These are phyloP conservation scores for Periconia digitata DNA, from an alignment of 2,329 filamentous ascomycete species.

Conservation along the genomic window DNA sequence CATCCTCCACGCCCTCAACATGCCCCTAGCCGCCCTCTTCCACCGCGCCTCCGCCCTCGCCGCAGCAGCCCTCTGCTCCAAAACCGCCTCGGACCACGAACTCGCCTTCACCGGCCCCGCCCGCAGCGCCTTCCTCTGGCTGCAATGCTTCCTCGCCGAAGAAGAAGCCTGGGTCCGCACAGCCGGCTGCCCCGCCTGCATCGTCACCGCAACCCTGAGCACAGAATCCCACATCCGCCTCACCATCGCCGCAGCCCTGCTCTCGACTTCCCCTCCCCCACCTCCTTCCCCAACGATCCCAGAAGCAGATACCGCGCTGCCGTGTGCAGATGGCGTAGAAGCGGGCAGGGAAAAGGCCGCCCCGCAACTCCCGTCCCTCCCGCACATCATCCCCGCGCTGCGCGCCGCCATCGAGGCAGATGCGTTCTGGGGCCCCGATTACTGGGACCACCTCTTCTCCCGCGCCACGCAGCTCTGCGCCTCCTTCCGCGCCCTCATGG, in stretches of 20 bases:
- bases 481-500: slow-evolving; percentile 50
- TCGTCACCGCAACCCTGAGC: slow-evolving; percentile 47
- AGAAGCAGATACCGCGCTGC: slow-evolving; percentile 7
- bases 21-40: slow-evolving; percentile 60
- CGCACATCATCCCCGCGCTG: slow-evolving; percentile 47
- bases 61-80: slow-evolving; percentile 50
- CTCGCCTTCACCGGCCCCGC: slow-evolving; percentile 60
- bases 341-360: background rate
- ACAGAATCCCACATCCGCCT: slow-evolving; percentile 52
- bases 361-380: slow-evolving; percentile 33
- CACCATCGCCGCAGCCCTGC: slow-evolving; percentile 50
- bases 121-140: slow-evolving; percentile 59
- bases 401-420: slow-evolving; percentile 44
- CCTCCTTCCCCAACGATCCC: slow-evolving; percentile 14
- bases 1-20: slow-evolving; percentile 60
- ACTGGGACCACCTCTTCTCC: slow-evolving; percentile 47
- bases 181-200: slow-evolving; percentile 56
- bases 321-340: background rate
- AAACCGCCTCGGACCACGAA: slow-evolving; percentile 52
- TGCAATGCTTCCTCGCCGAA: slow-evolving; percentile 60
- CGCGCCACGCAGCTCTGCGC: slow-evolving; percentile 47
- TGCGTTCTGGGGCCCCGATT: slow-evolving; percentile 48
- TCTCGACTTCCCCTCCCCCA: slow-evolving; percentile 38
- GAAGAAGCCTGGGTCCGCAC: slow-evolving; percentile 61
- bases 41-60: slow-evolving; percentile 57